Percentiles rank a stretch among this genome's conserved stretches.
phyloP scores from a whole-genome alignment of 108 stramenopile genomes.

The Pseudonitzschia multiseries region DNA sequence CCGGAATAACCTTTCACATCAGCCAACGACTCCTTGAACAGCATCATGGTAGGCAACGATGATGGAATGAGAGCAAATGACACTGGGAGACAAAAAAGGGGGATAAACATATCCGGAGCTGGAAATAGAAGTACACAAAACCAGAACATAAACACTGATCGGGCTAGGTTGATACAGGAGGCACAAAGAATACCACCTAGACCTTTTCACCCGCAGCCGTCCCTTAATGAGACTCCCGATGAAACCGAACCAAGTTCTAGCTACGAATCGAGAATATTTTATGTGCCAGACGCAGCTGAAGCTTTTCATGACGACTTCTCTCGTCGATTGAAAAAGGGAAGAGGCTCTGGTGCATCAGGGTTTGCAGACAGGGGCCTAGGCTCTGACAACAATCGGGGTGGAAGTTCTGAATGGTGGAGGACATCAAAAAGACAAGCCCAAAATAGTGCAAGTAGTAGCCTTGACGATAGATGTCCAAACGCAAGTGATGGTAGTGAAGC shows the following conservation, averaged over 20 bases:
- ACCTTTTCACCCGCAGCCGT: conserved; percentile 39
- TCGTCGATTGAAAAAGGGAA: conserved; percentile 26
- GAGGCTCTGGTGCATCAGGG: not conserved
- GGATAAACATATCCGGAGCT: no score
- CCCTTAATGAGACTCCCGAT: conserved; percentile 41
- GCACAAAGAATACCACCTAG: conserved; percentile 12
- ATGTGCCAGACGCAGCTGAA: conserved; percentile 21
- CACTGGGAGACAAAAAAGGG: not conserved
- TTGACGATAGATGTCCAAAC: not conserved
- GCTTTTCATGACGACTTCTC: conserved; percentile 45
- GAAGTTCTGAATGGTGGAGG: conserved; percentile 7
- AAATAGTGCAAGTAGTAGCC: not conserved
- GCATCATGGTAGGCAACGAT: not conserved
- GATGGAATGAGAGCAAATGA: not conserved
- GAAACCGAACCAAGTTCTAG: conserved; percentile 55
- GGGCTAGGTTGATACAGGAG: not conserved
- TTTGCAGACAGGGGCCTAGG: not conserved
- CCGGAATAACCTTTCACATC: not conserved
- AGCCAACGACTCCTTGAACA: not conserved
- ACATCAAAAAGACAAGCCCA: not conserved
- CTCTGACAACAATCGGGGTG: not conserved
- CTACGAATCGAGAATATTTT: conserved; percentile 35
- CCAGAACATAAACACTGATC: not conserved
- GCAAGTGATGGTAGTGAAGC: not conserved
- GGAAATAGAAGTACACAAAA: not conserved